These are phyloP conservation scores for Roridomyces roridus DNA, from an alignment of 768 basidiomycete species.

Conservation along the genomic window DNA sequence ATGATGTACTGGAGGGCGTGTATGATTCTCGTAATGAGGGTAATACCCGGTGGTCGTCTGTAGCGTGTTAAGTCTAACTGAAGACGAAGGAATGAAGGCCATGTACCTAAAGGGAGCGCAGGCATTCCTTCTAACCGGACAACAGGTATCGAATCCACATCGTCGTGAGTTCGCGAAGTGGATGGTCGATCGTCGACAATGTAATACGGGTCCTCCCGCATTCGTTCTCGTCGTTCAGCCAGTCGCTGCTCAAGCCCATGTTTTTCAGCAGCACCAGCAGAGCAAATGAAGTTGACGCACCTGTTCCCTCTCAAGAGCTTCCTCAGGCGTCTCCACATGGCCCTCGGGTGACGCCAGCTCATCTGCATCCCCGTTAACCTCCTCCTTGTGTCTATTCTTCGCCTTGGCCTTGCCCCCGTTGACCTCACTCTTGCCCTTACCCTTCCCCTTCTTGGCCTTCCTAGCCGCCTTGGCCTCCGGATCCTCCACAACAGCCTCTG, in stretches of 20 bases:
- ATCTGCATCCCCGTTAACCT: slow-evolving; percentile 24
- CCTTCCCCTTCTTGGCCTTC: slow-evolving; percentile 55
- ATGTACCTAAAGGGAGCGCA: slow-evolving; percentile 43
- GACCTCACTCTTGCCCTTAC: slow-evolving; percentile 23
- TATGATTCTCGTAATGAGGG: slow-evolving; percentile 51
- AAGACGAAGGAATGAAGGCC: background rate
- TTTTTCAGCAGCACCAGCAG: background rate
- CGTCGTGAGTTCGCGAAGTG: slow-evolving; percentile 46
- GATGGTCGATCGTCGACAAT: slow-evolving; percentile 67
- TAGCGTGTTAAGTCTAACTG: slow-evolving; percentile 28
- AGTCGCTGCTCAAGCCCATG: slow-evolving; percentile 56
- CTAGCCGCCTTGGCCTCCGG: slow-evolving; percentile 52
- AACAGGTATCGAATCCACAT: slow-evolving; percentile 93
- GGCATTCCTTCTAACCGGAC: slow-evolving; percentile 81
- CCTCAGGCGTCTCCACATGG: slow-evolving; percentile 61
- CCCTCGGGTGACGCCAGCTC: slow-evolving; percentile 43
- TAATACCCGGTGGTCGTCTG: slow-evolving; percentile 38
- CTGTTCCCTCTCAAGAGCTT: slow-evolving; percentile 63
- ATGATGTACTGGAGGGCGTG: slow-evolving; percentile 52
- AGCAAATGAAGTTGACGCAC: too few species aligned
- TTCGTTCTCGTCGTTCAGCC: slow-evolving; percentile 75
- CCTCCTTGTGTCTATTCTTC: slow-evolving; percentile 33
- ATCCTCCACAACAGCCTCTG: slow-evolving; percentile 49
- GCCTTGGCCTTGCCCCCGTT: slow-evolving; percentile 30
- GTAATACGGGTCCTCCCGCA: slow-evolving; percentile 92